phyloP scores from a whole-genome alignment of 2,329 filamentous ascomycete species.

The Hypoxylon sp. region DNA sequence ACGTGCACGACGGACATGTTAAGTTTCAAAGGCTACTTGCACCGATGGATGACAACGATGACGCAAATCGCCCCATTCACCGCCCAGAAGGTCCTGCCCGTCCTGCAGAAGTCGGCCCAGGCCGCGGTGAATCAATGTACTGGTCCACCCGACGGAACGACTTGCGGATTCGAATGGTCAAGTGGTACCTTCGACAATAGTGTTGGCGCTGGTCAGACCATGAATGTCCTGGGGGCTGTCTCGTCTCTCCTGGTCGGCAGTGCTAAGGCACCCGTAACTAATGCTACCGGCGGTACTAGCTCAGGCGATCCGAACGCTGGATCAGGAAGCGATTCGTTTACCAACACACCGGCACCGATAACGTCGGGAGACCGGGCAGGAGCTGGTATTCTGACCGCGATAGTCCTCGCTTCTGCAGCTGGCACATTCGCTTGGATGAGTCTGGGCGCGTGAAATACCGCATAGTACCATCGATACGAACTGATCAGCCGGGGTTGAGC shows the following conservation, averaged over 20 bases:
- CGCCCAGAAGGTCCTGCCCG: slow-evolving; percentile 51
- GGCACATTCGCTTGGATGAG: slow-evolving; percentile 65
- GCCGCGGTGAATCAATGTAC: slow-evolving; percentile 56
- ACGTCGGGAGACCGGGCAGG: slow-evolving; percentile 61
- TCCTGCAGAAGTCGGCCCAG: slow-evolving; percentile 55
- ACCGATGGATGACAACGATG: slow-evolving; percentile 63
- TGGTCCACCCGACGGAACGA: slow-evolving; percentile 53
- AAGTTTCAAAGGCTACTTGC: slow-evolving; percentile 70
- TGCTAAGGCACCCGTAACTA: slow-evolving; percentile 59
- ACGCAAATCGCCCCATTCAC: slow-evolving; percentile 58
- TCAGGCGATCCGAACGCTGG: slow-evolving; percentile 59
- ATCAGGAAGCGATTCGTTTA: slow-evolving; percentile 54
- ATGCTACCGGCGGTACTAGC: slow-evolving; percentile 64
- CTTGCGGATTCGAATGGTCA: slow-evolving; percentile 65
- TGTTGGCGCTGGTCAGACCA: slow-evolving; percentile 70
- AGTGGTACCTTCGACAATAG: slow-evolving; percentile 63
- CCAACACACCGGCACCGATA: slow-evolving; percentile 53
- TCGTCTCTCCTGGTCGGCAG: slow-evolving; percentile 63
- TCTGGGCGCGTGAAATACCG: slow-evolving; percentile 51
- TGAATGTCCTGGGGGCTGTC: slow-evolving; percentile 69
- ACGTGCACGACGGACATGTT: slow-evolving; percentile 69
- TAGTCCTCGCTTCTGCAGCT: slow-evolving; percentile 57
- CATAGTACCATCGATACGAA: not conserved
- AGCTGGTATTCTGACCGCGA: slow-evolving; percentile 61
- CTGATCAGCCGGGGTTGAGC: not conserved